Conservation (phyloP, 345 rosid genomes). For the Kandelia obovata region DNA sequence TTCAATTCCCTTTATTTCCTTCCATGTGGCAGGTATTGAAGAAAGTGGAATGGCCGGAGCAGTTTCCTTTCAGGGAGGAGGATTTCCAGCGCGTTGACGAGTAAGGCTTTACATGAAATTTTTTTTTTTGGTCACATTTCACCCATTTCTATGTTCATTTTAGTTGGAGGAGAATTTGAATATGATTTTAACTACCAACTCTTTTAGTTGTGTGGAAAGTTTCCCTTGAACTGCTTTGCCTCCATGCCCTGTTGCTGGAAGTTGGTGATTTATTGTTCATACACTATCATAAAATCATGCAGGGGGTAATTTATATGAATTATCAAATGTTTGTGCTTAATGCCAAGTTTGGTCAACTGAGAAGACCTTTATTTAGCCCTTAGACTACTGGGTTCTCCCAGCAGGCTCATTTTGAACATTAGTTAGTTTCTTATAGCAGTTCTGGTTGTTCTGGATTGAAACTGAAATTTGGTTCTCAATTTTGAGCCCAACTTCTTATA, state of each 20-base stretch:
- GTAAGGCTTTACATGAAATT: conserved; percentile 29
- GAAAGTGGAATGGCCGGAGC: conserved; percentile 85
- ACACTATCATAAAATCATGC: neutral
- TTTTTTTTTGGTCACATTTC: conserved; percentile 1
- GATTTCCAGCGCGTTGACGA: conserved; percentile 88
- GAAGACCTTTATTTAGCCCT: neutral
- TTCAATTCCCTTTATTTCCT: neutral
- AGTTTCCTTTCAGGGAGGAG: conserved; percentile 79
- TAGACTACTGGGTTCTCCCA: too few relatives aligned
- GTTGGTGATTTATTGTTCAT: neutral
- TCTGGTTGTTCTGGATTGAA: too few relatives aligned
- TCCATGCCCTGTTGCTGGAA: neutral
- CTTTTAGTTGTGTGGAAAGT: neutral
- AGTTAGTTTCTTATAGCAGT: too few relatives aligned
- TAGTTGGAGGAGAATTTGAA: neutral
- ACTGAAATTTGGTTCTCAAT: too few relatives aligned
- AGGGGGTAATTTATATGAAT: neutral
- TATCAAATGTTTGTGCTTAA: too few relatives aligned
- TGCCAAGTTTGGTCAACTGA: neutral
- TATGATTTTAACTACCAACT: neutral
- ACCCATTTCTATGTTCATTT: conserved; percentile 1
- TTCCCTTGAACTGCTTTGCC: neutral
- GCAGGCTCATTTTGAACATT: too few relatives aligned
- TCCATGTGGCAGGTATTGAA: conserved; percentile 47
- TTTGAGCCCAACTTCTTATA: neutral